A percentile compares a stretch with the other conserved stretches of the same genome.
Evolutionary conservation across 2,329 filamentous ascomycete species (phyloP).

Genomic region (Cytospora chrysosperma): DNA sequence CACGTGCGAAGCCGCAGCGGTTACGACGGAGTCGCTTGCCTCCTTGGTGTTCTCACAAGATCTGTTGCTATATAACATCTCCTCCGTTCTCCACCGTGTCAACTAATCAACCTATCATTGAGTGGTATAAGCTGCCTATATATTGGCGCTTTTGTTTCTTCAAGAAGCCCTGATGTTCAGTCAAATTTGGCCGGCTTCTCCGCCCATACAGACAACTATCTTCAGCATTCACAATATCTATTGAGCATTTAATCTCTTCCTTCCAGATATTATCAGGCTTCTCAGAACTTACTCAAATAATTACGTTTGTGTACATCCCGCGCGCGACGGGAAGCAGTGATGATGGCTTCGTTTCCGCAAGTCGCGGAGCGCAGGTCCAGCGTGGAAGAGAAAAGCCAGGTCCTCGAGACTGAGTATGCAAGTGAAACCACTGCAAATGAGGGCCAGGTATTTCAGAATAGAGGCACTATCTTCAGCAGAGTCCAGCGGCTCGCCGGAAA

Average conservation of each 20-base stretch:
- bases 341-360: not conserved
- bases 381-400: constrained; percentile 11
- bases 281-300: not conserved
- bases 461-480: constrained; percentile 30
- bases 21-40: not conserved
- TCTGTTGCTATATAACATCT: not conserved
- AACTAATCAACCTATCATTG: not conserved
- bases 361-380: constrained; percentile 5
- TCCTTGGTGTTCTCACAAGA: not conserved
- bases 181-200: not conserved
- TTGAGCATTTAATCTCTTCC: not conserved
- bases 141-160: not conserved
- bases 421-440: not conserved
- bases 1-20: not conserved
- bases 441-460: constrained; percentile 9
- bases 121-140: not conserved
- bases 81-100: not conserved
- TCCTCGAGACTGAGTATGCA: not conserved
- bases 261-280: not conserved
- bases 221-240: not conserved
- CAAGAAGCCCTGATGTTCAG: not conserved
- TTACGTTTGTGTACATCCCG: not conserved
- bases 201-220: not conserved
- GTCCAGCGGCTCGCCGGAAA: constrained; percentile 64
- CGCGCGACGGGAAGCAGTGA: not conserved